Base-by-base conservation (phyloP, 805 yeast species). In the Blastobotrys attinorum region DNA sequence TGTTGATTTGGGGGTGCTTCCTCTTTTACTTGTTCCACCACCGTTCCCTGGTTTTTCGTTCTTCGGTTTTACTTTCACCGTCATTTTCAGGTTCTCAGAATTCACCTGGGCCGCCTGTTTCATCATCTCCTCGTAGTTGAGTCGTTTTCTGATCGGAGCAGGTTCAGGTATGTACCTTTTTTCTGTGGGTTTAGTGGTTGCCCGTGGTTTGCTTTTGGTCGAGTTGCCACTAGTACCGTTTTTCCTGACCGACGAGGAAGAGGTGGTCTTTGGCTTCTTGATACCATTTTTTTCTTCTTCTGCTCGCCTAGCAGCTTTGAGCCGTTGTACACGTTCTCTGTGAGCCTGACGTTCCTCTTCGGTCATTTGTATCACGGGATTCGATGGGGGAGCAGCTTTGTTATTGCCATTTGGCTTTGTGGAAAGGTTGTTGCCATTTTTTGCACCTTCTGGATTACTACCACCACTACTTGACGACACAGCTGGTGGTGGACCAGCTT, bases 111-210 rank as follows among this genome's bases (percentile, higher is more conserved):
- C 73, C 0, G 90, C 92, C 57, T 76, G 76, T 55, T 76, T 76
- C 83, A 83, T 77, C 42, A 83, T 67, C 36, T 83, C 84, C 44
- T 71, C 72, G 56, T 81, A 83, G 15, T 78, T 75, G 58, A 81
- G 60, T 56, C 77, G 60, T 46, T 60, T 61, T 39, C 43, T 47
- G 7, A 54, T 51, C 10, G 51, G 41, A 1, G 43, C 37, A 13
- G 39, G 36, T 25, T 22, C 44, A 5, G 40, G 37, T 21, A 18
- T n/a, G 7, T 22, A 22, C 39, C 10, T 32, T 31, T 32, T 40
- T 11, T 45, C 3, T 3, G 41, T 21, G 16, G 31, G 27, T 6
- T 17, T 16, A 15, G 34, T 22, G 6, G 37, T 35, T 13, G 39
- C 22, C 15, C 18, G 40, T 13, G 40, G 35, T 16, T 23, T 40